A percentile compares a stretch with the other conserved stretches of the same genome.
phyloP scores from a whole-genome alignment of 78 protist genomes.

The Pigoraptor vietnamica region DNA sequence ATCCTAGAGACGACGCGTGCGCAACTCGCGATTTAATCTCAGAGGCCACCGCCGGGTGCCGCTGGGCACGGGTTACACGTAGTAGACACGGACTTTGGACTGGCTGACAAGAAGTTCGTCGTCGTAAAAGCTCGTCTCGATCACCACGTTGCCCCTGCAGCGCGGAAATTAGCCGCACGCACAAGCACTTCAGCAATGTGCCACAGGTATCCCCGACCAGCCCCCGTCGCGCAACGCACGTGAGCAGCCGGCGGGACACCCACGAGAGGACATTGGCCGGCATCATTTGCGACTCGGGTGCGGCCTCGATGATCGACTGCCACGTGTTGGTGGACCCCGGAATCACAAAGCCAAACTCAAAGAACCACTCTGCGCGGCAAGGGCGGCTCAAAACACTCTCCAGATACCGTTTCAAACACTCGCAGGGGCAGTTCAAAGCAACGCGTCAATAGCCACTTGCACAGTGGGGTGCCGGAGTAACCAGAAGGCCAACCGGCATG shows the following conservation, averaged over 20 bases:
- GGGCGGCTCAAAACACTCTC: background rate
- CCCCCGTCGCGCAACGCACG: background rate
- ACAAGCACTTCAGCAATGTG: no score
- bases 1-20: no score
- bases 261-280: background rate
- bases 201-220: no score
- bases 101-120: background rate
- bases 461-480: background rate
- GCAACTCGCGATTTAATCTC: no score
- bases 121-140: slow-evolving; percentile 35
- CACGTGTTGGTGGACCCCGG: slow-evolving; percentile 41
- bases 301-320: slow-evolving; percentile 44
- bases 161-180: no score
- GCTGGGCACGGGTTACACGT: no score
- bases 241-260: background rate
- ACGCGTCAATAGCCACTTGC: background rate
- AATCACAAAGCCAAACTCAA: slow-evolving; percentile 46
- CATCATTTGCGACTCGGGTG: slow-evolving; percentile 9
- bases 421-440: no score
- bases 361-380: slow-evolving; percentile 10
- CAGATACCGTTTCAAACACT: background rate
- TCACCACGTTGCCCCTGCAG: slow-evolving; percentile 26
- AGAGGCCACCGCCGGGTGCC: no score
- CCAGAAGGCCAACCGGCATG: no score
- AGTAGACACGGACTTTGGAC: background rate